These are phyloP conservation scores for Eutrema yunnanense DNA, from an alignment of 345 rosid species.

Conservation along the genomic window DNA sequence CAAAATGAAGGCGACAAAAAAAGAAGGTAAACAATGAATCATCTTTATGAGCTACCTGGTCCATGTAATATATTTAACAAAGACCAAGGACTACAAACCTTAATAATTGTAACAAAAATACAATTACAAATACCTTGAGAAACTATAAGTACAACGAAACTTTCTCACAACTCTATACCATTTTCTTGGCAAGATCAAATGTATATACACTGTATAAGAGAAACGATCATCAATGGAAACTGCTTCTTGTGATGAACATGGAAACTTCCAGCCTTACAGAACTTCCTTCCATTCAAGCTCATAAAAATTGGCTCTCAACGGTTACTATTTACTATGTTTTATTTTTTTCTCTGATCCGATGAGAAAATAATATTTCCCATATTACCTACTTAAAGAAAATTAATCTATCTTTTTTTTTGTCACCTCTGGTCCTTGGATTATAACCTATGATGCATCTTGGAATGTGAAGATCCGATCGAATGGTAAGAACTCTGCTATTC, in stretches of 20 bases:
- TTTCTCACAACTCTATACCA: not conserved
- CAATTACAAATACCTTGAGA: not conserved
- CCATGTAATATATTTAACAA: not conserved
- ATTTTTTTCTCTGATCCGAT: not conserved
- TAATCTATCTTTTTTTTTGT: not conserved
- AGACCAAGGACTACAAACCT: not conserved
- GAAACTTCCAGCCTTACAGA: not conserved
- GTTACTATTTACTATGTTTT: not conserved
- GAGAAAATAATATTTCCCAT: not conserved
- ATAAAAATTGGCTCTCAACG: not conserved
- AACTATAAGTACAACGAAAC: not conserved
- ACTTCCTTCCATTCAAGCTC: not conserved
- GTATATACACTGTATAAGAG: not conserved
- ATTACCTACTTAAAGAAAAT: not conserved
- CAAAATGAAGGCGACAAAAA: not conserved
- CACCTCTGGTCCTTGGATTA: not conserved
- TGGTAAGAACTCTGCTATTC: not conserved
- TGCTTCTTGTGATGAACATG: too few species aligned
- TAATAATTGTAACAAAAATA: not conserved
- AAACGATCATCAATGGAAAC: not conserved
- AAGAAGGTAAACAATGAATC: not conserved
- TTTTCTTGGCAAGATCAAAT: not conserved
- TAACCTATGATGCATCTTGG: not conserved
- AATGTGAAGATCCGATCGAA: constrained; percentile 4
- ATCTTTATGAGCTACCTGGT: not conserved